Base-by-base conservation (phyloP, 352 stramenopile genomes). In the Phytophthora melonis region DNA sequence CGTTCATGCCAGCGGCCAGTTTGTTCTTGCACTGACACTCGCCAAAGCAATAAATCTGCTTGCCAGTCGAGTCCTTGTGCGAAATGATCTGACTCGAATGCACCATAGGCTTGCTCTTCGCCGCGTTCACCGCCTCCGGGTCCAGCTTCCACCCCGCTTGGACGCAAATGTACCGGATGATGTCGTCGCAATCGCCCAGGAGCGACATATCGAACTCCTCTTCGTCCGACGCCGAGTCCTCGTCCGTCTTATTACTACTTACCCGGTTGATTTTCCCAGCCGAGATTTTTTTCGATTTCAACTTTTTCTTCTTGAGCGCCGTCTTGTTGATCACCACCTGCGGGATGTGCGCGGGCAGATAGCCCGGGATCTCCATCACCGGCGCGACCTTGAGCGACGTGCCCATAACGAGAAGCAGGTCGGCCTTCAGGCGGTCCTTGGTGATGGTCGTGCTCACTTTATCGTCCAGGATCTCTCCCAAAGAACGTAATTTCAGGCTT, bases 401-500 rank as follows among this genome's bases (percentile, higher is more conserved):
- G 58, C 98, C 98, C 70, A 99, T 99, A 21, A 99, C 97, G 45
- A 99, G 91, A 34, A 99, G 77, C 23, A 99, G 79, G 82, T 99
- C 97, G 0, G 91, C 95, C 45, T 93, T 87, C 21, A 93, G 50
- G 2, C 84, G 81, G 54, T 93, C 86, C 55, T 90, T 89, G 3
- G 84, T 90, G 65, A 93, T 86, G 27, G 70, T 89, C 47, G 84
- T 90, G 64, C 86, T 92, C 59, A 99, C 98, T 61, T 83, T 86
- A 41, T 97, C 80, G 3, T 87, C 82, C 21, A 99, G 70, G 16
- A 93, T 89, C 77, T 99, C 97, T 11, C n/a, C 97, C 97, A 79
- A 99, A 99, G 74, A 99, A 99, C 7, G 96, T 98, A 58, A 99
- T 98, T 63, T 98, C 92, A 0, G 98, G 97, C 83, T 99, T 99